Evolutionary conservation across 176 grass and related monocot species (phyloP).

Genomic region (Chloris gayana): DNA sequence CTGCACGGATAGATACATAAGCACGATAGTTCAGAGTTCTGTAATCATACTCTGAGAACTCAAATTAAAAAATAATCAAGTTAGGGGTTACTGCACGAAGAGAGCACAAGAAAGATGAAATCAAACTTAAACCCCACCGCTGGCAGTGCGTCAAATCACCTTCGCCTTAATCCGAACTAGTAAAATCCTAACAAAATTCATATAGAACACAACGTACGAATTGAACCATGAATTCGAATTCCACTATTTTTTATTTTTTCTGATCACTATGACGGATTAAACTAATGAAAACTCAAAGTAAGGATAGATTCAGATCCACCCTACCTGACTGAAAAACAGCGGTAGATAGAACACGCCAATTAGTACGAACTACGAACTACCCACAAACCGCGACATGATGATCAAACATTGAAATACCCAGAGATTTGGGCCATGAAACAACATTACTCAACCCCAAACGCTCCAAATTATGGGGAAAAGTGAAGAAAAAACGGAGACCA

Average conservation of each 20-base stretch:
- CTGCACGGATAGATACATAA: constrained; percentile 41
- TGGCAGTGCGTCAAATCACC: constrained; percentile 3
- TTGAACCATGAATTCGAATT: background rate
- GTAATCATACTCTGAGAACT: background rate
- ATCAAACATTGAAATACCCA: background rate
- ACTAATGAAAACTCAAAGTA: background rate
- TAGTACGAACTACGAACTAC: constrained; percentile 3
- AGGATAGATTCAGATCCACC: background rate
- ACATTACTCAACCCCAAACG: background rate
- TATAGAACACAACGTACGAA: background rate
- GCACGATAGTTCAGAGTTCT: background rate
- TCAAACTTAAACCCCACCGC: constrained; percentile 1
- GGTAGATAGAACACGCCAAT: background rate
- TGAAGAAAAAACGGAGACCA: background rate
- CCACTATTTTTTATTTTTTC: background rate
- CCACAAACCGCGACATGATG: background rate
- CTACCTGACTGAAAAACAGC: background rate
- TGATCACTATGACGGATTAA: background rate
- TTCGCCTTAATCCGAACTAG: background rate
- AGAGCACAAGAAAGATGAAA: background rate
- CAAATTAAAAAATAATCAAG: background rate
- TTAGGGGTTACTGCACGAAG: background rate
- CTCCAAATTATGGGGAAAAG: constrained; percentile 12
- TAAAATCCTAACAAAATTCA: background rate
- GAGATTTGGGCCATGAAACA: background rate